Base-by-base conservation (phyloP, 2,329 filamentous ascomycete species). In the Ceratocystis colombiana region DNA sequence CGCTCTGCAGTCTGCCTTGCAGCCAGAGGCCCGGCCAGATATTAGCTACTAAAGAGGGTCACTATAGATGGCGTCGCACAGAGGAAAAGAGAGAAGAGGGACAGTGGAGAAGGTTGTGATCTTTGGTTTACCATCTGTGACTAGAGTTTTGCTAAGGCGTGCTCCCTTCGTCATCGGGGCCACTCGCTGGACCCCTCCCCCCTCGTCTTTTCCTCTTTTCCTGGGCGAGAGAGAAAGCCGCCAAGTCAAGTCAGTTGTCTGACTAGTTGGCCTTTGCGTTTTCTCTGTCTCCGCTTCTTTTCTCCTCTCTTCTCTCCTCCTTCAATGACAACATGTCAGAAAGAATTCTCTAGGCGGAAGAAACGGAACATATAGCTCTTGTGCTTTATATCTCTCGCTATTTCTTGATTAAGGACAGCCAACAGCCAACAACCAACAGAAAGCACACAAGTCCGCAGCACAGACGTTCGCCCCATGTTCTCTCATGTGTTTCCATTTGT, bases 281-380 rank as follows among this genome's bases (percentile, higher is more conserved):
- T 48, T 55, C 20, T 28, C 37, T 55, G 50, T 28, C 20, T 25
- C 20, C 25, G 12, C 50, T 25, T 25, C 25, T 25, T 28, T 15
- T 28, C 22, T 15, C 50, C 50, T 12, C 22, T 55, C 46, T 22
- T 48, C 20, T n/a, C 7, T 37, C 55, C 28, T n/a, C 55, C 30
- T 30, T 25, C 55, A 59, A 57, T 30, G 53, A n/a, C 53, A 57
- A 57, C 22, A 33, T 57, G 53, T 5, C 53, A 57, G 53, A 57
- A 28, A 41, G 10, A 41, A 41, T 41, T 41, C 37, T 41, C 25
- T 57, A 30, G 53, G 17, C 25, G 53, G 25, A 57, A 30, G 28
- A 30, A 33, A 57, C 53, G 53, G 12, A n/a, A 33, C 25, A 57
- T 57, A 57, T 57, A 57, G 25, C 53, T 57, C 53, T 28, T 33